Evolutionary conservation across 2,329 filamentous ascomycete species (phyloP).

Genomic region (Hymenotorrendiella dingleyae): DNA sequence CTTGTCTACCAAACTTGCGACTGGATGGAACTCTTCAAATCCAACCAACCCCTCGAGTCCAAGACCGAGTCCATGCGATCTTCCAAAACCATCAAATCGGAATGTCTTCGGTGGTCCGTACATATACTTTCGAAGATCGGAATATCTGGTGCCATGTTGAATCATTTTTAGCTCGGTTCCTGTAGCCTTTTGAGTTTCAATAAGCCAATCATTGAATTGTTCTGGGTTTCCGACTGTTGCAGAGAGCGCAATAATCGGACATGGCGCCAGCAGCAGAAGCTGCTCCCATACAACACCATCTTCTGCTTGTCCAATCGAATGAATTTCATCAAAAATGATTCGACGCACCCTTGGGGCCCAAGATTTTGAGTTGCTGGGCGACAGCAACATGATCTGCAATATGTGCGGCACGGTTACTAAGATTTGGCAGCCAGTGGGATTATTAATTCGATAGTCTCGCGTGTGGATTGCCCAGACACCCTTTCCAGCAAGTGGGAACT

Average conservation of each 20-base stretch:
- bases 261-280: slow-evolving; percentile 65
- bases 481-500: slow-evolving; percentile 48
- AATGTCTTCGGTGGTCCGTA: slow-evolving; percentile 48
- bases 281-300: slow-evolving; percentile 78
- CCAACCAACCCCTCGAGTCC: slow-evolving; percentile 38
- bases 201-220: slow-evolving; percentile 65
- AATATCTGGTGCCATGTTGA: slow-evolving; percentile 63
- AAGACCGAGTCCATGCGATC: slow-evolving; percentile 34
- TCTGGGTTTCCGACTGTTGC: slow-evolving; percentile 72
- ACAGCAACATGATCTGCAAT: slow-evolving; percentile 70
- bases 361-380: slow-evolving; percentile 55
- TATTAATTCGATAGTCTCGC: slow-evolving; percentile 69
- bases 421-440: slow-evolving; percentile 65
- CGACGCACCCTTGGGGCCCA: slow-evolving; percentile 66
- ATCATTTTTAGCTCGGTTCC: slow-evolving; percentile 63
- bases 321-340: slow-evolving; percentile 79
- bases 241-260: slow-evolving; percentile 72
- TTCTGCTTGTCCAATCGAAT: slow-evolving; percentile 71
- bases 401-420: slow-evolving; percentile 74
- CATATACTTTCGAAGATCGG: slow-evolving; percentile 69
- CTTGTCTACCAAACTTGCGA: slow-evolving; percentile 55
- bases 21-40: slow-evolving; percentile 50
- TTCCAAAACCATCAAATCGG: slow-evolving; percentile 29
- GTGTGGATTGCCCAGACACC: slow-evolving; percentile 78
- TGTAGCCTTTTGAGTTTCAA: slow-evolving; percentile 54